A percentile compares a stretch with the other conserved stretches of the same genome.
phyloP scores from a whole-genome alignment of 2,329 filamentous ascomycete genomes.

The Myriosclerotinia scirpicola region DNA sequence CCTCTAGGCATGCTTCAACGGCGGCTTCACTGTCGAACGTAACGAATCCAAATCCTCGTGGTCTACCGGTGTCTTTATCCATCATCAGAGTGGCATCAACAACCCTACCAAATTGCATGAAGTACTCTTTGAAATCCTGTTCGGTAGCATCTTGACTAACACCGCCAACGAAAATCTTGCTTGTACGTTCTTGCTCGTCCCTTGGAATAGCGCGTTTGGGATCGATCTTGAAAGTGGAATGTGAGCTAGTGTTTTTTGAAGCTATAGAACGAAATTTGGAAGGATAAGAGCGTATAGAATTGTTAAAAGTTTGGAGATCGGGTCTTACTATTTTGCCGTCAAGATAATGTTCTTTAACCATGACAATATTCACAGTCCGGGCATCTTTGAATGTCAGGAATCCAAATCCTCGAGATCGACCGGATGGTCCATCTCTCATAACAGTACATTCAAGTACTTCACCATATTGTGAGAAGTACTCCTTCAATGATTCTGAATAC shows the following conservation, averaged over 20 bases:
- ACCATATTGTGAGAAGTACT: slow-evolving; percentile 97
- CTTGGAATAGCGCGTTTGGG: slow-evolving; percentile 96
- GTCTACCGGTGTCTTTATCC: slow-evolving; percentile 98
- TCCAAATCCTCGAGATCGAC: slow-evolving; percentile 91
- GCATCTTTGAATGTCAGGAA: slow-evolving; percentile 98
- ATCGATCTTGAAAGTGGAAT: slow-evolving; percentile 64
- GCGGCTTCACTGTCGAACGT: slow-evolving; percentile 96
- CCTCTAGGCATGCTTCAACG: slow-evolving; percentile 84
- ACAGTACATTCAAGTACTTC: slow-evolving; percentile 98
- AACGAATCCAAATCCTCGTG: slow-evolving; percentile 94
- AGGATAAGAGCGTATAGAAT: slow-evolving; percentile 26
- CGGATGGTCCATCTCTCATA: slow-evolving; percentile 95
- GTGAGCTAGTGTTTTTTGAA: slow-evolving; percentile 36
- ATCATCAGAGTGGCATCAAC: slow-evolving; percentile 99
- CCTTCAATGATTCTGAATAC: slow-evolving; percentile 79
- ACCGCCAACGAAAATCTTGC: slow-evolving; percentile 97
- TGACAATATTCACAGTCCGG: slow-evolving; percentile 97
- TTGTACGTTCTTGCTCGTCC: slow-evolving; percentile 96
- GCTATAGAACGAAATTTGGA: slow-evolving; percentile 29
- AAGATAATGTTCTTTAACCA: slow-evolving; percentile 98
- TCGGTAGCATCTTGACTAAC: slow-evolving; percentile 97
- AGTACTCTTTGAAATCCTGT: slow-evolving; percentile 94
- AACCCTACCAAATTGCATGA: slow-evolving; percentile 92
- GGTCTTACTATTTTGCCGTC: slow-evolving; percentile 93
- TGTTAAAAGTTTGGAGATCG: slow-evolving; percentile 29